Evolutionary conservation across 495 filamentous ascomycete species (phyloP), one percentile per base, ranked within the genome.

Genomic region (Penicillium taxi): DNA sequence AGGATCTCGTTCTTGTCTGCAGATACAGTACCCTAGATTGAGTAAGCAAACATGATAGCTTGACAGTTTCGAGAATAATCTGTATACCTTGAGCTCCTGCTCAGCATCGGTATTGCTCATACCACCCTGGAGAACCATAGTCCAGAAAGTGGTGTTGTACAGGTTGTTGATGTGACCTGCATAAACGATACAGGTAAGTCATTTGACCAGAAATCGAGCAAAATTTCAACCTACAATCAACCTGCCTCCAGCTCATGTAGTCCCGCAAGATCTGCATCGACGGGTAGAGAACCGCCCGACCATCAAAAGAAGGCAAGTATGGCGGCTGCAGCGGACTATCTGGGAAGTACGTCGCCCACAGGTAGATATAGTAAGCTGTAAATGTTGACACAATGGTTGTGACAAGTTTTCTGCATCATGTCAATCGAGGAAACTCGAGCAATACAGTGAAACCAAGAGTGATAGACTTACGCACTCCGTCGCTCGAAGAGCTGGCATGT

Each of bases 71-170:
- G 8, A 20, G 26, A 3, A 55, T 63, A n/a, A n/a, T n/a, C n/a
- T n/a, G n/a, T n/a, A 43, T 42, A 84, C 85, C 53, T 81, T 77
- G 18, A 96, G 68, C 33, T 72, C 74, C 48, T 80, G 71, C 55
- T 95, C 91, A 0, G 91, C 91, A 47, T 85, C 78, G 13, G 73
- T 80, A 6, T 72, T 70, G 31, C 73, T 77, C 67, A 91, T 74
- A 0, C 80, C 83, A 0, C 87, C 89, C 26, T 76, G 64, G 35
- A 81, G 73, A 16, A 96, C 80, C 50, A 96, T 68, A 0, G 80
- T 70, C 91, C 91, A 96, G 54, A 96, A 96, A 0, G 87, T 89
- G 1, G 91, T 98, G 51, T 98, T 98, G 59, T 94, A 96, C 11
- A 96, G 70, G 53, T 98, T 98, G 59, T 98, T 98, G 48, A 98